Base-by-base conservation (phyloP, 2,329 filamentous ascomycete genomes). In the Penicillium sp. region DNA sequence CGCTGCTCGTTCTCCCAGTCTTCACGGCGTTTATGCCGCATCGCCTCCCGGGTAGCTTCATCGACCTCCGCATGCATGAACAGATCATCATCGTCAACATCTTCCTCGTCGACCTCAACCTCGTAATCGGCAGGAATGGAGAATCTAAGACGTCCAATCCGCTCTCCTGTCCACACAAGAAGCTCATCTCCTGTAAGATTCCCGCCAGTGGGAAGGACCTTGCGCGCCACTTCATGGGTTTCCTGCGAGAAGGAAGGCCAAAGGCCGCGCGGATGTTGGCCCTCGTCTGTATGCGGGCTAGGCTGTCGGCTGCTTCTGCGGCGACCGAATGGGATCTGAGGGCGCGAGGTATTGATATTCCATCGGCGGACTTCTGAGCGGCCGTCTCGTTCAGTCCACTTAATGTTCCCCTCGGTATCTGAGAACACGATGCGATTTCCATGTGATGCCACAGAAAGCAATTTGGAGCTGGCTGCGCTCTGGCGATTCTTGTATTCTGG, bases 331-430 rank as follows among this genome's bases (percentile, higher is more conserved):
- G 49, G 37, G 42, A 53, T 49, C 38, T 58, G 57, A 18, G 48
- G 52, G 29, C 55, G 47, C 16, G 67, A 65, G 10, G 73, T 69
- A 50, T 83, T 83, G 63, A 84, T 77, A 55, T 82, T 83, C 66
- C 79, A 78, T 0, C 73, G 72, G 12, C 81, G 73, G 4, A 83
- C 75, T 22, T 77, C 71, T 8, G 75, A 75, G 31, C 71, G 73
- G 0, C 88, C 90, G 63, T 96, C 89, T 30, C 91, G 79, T 69
- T 97, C 92, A 37, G 95, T 82, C 91, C 92, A 97, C 66, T 89
- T 92, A 55, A 97, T 69, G 42, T 86, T 83, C 0, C 92, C 92
- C 19, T 89, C 83, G 0, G 87, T 87, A 62, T 97, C 92, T 2
- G 88, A 88, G 57, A 88, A 88, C 14, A 89, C 89, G 28, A 96